Percentiles rank a stretch among this genome's conserved stretches.
These are phyloP conservation scores for Volvariella surrecta DNA, from an alignment of 1,284 basidiomycete genomes.

Conservation along the genomic window DNA sequence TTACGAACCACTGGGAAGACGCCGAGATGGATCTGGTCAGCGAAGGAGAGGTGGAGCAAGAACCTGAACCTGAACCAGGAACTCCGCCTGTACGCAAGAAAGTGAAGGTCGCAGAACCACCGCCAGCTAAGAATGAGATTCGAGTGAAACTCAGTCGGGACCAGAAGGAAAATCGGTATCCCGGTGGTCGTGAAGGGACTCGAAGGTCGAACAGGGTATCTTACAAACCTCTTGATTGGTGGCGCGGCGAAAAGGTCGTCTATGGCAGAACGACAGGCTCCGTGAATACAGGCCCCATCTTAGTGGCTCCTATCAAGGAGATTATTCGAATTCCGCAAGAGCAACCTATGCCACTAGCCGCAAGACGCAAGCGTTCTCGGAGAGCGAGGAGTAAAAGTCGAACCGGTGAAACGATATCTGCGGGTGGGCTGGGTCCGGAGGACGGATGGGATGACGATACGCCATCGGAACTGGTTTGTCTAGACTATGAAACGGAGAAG, in stretches of 20 bases:
- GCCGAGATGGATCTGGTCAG: not conserved
- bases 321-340: slow-evolving; percentile 76
- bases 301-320: slow-evolving; percentile 77
- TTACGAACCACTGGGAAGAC: too few species aligned
- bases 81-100: slow-evolving; percentile 5
- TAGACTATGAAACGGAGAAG: slow-evolving; percentile 55
- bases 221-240: slow-evolving; percentile 80
- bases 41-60: slow-evolving; percentile 36
- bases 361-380: slow-evolving; percentile 26
- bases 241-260: slow-evolving; percentile 88
- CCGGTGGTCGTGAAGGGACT: slow-evolving; percentile 43
- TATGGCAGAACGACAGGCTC: slow-evolving; percentile 49
- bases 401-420: slow-evolving; percentile 19
- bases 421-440: slow-evolving; percentile 43
- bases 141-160: slow-evolving; percentile 10
- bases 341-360: slow-evolving; percentile 41
- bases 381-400: slow-evolving; percentile 33
- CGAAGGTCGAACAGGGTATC: slow-evolving; percentile 70
- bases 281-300: slow-evolving; percentile 32
- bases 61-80: slow-evolving; percentile 18
- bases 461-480: slow-evolving; percentile 54
- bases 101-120: slow-evolving; percentile 7
- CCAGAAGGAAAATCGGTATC: too few species aligned
- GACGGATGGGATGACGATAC: slow-evolving; percentile 88
- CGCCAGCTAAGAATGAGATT: slow-evolving; percentile 33